Percentiles rank a stretch among this genome's conserved stretches.
Conservation (phyloP, 148 eudicot species). For the Persicaria tinctoria region DNA sequence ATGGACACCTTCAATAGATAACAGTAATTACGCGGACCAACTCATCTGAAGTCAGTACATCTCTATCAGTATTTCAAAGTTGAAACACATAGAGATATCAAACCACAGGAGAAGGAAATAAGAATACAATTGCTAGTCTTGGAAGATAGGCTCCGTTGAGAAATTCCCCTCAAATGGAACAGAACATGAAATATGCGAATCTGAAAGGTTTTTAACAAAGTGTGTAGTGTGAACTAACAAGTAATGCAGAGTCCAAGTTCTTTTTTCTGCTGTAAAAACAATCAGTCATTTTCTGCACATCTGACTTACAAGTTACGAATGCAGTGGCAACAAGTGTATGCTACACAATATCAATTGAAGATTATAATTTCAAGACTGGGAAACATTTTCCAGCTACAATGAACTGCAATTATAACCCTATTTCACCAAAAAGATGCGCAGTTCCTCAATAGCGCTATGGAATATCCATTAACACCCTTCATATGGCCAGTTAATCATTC, state of each 20-base stretch:
- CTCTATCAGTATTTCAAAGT: background rate
- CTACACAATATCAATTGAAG: background rate
- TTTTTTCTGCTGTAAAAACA: background rate
- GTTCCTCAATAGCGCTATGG: background rate
- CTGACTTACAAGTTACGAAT: background rate
- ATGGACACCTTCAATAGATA: background rate
- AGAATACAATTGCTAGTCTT: background rate
- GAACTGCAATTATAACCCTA: background rate
- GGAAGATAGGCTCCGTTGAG: too few relatives aligned
- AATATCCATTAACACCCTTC: background rate
- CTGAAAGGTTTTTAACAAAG: background rate
- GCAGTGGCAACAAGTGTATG: background rate
- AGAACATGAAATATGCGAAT: background rate
- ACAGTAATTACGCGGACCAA: background rate
- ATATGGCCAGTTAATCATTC: conserved; percentile 5
- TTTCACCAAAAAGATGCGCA: background rate
- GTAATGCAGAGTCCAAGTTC: background rate
- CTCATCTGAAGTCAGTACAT: background rate
- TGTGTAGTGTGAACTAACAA: background rate
- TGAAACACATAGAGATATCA: background rate
- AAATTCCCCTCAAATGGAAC: background rate
- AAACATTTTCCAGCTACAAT: background rate
- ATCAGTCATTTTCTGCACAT: background rate
- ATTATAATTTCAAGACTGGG: background rate
- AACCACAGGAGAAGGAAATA: background rate